Conservation (phyloP, 305 asterid genomes). For the Coffea humblotiana region DNA sequence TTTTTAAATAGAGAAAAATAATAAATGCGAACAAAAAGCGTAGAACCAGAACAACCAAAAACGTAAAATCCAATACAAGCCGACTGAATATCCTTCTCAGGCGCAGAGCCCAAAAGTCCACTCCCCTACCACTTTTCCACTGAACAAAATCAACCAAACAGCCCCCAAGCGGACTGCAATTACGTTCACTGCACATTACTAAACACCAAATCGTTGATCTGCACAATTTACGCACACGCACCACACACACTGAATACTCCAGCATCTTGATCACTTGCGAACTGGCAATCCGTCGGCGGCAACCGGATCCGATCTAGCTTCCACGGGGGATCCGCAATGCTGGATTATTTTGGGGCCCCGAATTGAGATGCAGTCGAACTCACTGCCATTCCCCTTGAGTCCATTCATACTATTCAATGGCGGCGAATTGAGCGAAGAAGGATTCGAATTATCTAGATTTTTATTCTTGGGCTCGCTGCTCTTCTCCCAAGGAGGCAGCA, state of each 20-base stretch:
- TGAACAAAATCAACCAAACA: background rate
- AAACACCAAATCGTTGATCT: conserved; percentile 14
- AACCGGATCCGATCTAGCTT: conserved; percentile 22
- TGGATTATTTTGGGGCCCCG: conserved; percentile 21
- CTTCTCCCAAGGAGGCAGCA: conserved; percentile 77
- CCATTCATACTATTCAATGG: conserved; percentile 79
- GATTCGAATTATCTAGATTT: conserved; percentile 85
- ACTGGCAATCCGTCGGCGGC: background rate
- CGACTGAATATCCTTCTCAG: background rate
- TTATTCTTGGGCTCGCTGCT: conserved; percentile 93
- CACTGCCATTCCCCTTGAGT: conserved; percentile 77
- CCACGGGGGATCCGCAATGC: conserved; percentile 19
- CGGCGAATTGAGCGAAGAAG: conserved; percentile 70
- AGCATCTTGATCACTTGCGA: background rate
- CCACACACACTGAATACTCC: background rate
- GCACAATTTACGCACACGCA: background rate
- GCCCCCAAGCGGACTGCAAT: background rate
- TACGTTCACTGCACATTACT: background rate
- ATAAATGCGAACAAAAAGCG: too few relatives aligned
- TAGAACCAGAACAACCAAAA: too few relatives aligned
- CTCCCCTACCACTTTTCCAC: background rate
- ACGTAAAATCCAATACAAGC: background rate
- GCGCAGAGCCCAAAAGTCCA: background rate
- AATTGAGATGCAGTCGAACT: conserved; percentile 92
- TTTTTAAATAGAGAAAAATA: too few relatives aligned